A percentile compares a stretch with the other conserved stretches of the same genome.
phyloP scores from a whole-genome alignment of 2,329 filamentous ascomycete genomes.

The Rhexocercosporidium sp. region DNA sequence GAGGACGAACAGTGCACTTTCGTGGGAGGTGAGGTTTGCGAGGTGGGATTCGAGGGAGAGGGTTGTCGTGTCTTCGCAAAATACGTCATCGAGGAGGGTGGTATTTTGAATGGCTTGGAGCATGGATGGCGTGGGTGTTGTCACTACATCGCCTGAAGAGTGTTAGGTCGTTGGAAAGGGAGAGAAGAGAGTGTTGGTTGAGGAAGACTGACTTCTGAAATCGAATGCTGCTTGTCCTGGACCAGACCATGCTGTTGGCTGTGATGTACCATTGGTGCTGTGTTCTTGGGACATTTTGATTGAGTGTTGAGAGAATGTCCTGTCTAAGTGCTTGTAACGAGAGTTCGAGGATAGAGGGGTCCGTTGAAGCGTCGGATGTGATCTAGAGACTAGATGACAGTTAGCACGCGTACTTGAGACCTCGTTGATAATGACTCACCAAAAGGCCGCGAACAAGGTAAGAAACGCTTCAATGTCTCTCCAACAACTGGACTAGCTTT shows the following conservation, averaged over 20 bases:
- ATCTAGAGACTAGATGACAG: neutral
- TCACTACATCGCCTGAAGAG: conserved; percentile 68
- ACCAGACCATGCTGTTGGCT: conserved; percentile 39
- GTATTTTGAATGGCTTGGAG: conserved; percentile 76
- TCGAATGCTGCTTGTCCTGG: conserved; percentile 43
- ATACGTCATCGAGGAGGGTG: conserved; percentile 84
- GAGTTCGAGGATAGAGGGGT: neutral
- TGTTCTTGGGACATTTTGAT: neutral
- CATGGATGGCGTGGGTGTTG: conserved; percentile 81
- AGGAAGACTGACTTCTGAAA: conserved; percentile 39
- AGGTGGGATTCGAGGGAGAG: conserved; percentile 76
- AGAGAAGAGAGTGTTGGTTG: neutral
- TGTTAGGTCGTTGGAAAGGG: conserved; percentile 3
- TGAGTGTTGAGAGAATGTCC: neutral
- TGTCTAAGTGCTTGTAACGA: neutral
- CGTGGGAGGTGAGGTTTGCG: conserved; percentile 74
- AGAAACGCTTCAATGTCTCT: neutral
- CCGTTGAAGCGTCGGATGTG: neutral
- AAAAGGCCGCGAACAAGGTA: neutral
- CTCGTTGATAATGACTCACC: neutral
- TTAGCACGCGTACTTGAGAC: neutral
- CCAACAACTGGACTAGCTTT: neutral
- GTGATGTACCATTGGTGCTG: neutral
- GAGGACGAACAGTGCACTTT: conserved; percentile 79
- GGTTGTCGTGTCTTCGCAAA: conserved; percentile 79